A percentile compares a stretch with the other conserved stretches of the same genome.
Conservation (phyloP, 2,329 filamentous ascomycete genomes). For the Diaporthe caulivora region DNA sequence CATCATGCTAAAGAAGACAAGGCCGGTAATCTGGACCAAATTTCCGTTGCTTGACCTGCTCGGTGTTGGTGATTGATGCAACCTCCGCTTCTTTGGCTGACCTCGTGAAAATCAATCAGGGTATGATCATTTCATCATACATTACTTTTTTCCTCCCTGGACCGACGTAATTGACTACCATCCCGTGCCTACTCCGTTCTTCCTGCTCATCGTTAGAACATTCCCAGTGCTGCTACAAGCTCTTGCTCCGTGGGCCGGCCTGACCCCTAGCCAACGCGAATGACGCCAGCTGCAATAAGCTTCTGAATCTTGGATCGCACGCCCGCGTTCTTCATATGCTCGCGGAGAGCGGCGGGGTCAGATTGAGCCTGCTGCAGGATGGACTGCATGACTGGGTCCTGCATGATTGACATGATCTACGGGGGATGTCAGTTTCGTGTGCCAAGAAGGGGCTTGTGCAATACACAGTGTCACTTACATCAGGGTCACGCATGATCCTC, state of each 20-base stretch:
- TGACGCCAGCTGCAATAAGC: slow-evolving; percentile 91
- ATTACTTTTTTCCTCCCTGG: slow-evolving; percentile 1
- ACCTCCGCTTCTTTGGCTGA: not conserved
- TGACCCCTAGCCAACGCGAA: slow-evolving; percentile 72
- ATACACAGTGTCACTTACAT: slow-evolving; percentile 68
- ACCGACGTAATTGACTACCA: not conserved
- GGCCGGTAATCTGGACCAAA: not conserved
- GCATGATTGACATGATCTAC: slow-evolving; percentile 88
- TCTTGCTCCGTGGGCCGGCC: not conserved
- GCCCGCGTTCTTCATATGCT: slow-evolving; percentile 95
- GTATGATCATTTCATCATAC: slow-evolving; percentile 38
- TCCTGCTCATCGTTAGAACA: no score
- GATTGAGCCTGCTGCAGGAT: slow-evolving; percentile 97
- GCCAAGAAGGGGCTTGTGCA: no score
- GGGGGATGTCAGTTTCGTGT: slow-evolving; percentile 17
- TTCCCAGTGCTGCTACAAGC: no score
- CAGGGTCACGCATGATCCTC: slow-evolving; percentile 89
- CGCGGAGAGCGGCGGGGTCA: slow-evolving; percentile 90
- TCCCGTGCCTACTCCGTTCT: not conserved
- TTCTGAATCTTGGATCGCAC: slow-evolving; percentile 94
- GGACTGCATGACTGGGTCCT: slow-evolving; percentile 97
- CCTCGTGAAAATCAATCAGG: slow-evolving; percentile 13
- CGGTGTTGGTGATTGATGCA: not conserved
- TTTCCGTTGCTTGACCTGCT: not conserved
- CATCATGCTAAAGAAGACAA: not conserved